Base-by-base conservation (phyloP, 164 flowering plant genomes). In the Tetracentron sinense region DNA sequence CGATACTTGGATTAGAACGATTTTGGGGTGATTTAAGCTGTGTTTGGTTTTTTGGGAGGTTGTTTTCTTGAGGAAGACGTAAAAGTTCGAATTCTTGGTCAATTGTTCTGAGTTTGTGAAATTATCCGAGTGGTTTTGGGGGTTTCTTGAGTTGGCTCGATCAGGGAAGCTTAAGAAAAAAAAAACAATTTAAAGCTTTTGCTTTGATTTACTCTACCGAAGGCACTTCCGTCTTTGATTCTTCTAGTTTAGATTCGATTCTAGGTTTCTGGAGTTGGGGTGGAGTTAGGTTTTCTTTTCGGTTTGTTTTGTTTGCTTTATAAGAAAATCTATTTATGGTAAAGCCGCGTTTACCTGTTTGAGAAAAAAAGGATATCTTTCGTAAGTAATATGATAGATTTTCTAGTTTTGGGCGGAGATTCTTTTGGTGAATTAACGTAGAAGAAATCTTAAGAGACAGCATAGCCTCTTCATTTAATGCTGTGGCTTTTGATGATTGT, bases 321-420 rank as follows among this genome's bases (percentile, higher is more conserved):
- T 17, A 29, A 6, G 23, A 19, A 28, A 17, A 3, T 20, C 27
- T 51, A 28, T 50, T 31, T 50, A 15, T 16, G 26, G 57, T 23
- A 50, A 61, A 61, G 44, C 7, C 15, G 31, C 46, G 42, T 62
- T 51, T 38, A 52, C 31, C 38, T 20, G 60, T 23, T 22, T 44
- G 5, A 29, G 8, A 15, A 31, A 31, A 49, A 33, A 20, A 28
- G 17, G 14, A 11, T 3, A 49, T 10, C 42, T 42, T 22, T 23
- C 29, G 26, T 49, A 30, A 10, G 12, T 54, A 30, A 44, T 7
- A 28, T 12, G 27, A 2, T 15, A 12, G 38, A 63, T 53, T 63
- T 31, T 15, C 50, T 23, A 28, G 21, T 55, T 50, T 50, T 28
- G 44, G 28, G 31, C 22, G 20, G 23, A 33, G 50, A 29, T 28